Conservation (phyloP, 805 yeast genomes). For the Yarrowia sp. region DNA sequence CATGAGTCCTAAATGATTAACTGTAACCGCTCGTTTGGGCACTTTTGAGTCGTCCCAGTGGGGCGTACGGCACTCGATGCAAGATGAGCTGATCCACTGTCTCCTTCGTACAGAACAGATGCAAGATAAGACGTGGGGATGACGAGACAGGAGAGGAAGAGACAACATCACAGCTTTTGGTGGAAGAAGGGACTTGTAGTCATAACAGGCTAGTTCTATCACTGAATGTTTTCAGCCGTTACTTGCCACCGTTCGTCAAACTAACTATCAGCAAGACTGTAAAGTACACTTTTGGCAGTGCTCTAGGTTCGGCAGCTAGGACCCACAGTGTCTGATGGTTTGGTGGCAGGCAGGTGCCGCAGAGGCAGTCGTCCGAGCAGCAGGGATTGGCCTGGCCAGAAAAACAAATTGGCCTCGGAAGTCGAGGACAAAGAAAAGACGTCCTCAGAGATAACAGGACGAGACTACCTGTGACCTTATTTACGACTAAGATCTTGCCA, state of each 20-base stretch:
- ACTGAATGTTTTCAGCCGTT: too few relatives aligned
- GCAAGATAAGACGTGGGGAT: conserved; percentile 17
- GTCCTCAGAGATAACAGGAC: not conserved
- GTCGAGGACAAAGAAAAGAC: not conserved
- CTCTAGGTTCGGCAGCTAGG: not conserved
- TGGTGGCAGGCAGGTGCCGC: not conserved
- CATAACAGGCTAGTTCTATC: too few relatives aligned
- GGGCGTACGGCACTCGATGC: conserved; percentile 19
- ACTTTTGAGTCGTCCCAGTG: conserved; percentile 10
- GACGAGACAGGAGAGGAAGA: not conserved
- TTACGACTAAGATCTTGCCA: not conserved
- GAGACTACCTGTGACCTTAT: not conserved
- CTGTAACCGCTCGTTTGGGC: not conserved
- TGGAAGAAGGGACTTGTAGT: too few relatives aligned
- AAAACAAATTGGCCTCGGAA: conserved; percentile 4
- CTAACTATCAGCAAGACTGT: conserved; percentile 3
- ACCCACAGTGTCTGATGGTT: conserved; percentile 3
- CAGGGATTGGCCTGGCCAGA: not conserved
- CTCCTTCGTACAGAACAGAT: not conserved
- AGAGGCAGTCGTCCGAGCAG: not conserved
- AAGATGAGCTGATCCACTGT: conserved; percentile 1
- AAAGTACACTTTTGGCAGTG: conserved; percentile 7
- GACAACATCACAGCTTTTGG: too few relatives aligned
- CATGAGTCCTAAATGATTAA: conserved; percentile 16
- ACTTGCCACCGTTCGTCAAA: too few relatives aligned